phyloP scores from a whole-genome alignment of 257 asterid genomes.

The Mitragyna speciosa region DNA sequence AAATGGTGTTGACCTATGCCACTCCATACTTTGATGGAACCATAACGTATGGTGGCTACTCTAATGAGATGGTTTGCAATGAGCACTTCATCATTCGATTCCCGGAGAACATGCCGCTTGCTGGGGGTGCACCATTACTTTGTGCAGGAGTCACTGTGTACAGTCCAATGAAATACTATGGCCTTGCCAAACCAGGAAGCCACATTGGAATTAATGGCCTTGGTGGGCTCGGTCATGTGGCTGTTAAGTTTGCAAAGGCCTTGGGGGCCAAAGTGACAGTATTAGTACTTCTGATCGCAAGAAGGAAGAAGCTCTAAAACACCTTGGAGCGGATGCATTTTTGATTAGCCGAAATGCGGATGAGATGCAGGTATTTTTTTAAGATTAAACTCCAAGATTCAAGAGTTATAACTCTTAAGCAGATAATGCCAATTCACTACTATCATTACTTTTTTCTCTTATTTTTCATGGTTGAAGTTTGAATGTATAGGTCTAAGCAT shows the following conservation, averaged over 20 bases:
- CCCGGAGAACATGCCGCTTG: constrained; percentile 39
- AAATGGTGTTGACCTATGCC: constrained; percentile 20
- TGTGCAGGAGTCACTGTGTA: constrained; percentile 52
- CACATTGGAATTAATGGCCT: constrained; percentile 48
- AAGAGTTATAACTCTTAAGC: not conserved
- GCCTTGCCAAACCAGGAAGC: constrained; percentile 43
- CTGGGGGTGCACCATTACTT: constrained; percentile 40
- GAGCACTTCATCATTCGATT: constrained; percentile 40
- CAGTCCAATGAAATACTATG: constrained; percentile 44
- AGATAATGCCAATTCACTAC: not conserved
- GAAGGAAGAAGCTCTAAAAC: constrained; percentile 41
- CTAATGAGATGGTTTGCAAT: constrained; percentile 36
- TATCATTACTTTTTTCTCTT: not conserved
- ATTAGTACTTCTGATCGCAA: constrained; percentile 39
- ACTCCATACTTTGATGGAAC: constrained; percentile 34
- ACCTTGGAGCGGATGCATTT: constrained; percentile 43
- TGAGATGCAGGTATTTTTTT: constrained; percentile 33
- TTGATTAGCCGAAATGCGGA: constrained; percentile 35
- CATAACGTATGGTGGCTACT: constrained; percentile 47
- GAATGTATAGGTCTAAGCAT: not conserved
- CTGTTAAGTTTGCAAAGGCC: constrained; percentile 52
- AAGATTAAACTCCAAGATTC: not conserved
- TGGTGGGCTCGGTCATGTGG: constrained; percentile 53
- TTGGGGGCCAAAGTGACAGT: constrained; percentile 45
- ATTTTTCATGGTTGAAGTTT: not conserved